These are phyloP conservation scores for Coemansia sp. DNA, from an alignment of 192 early-diverging fungal species.

Conservation along the genomic window DNA sequence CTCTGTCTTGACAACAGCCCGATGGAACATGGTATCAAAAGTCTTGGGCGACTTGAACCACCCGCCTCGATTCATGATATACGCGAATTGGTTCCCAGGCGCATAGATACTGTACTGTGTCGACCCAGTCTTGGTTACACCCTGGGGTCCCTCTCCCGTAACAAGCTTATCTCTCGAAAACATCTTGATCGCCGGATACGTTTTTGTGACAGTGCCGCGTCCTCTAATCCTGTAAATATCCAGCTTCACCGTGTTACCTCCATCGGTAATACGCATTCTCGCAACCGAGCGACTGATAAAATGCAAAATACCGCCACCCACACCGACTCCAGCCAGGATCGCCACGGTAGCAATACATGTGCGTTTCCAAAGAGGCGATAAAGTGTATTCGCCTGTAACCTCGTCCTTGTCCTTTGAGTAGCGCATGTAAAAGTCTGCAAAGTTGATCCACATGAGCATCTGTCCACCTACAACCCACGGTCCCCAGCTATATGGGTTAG, in stretches of 20 bases:
- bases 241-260: slow-evolving; percentile 22
- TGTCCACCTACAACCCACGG: slow-evolving; percentile 44
- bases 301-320: slow-evolving; percentile 36
- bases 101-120: slow-evolving; percentile 37
- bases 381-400: slow-evolving; percentile 25
- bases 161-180: slow-evolving; percentile 31
- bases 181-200: slow-evolving; percentile 17
- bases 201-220: slow-evolving; percentile 3
- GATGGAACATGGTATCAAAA: slow-evolving; percentile 35
- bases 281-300: slow-evolving; percentile 38
- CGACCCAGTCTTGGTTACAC: slow-evolving; percentile 20
- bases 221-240: slow-evolving; percentile 32
- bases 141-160: slow-evolving; percentile 23
- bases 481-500: slow-evolving; percentile 35
- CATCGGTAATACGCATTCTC: slow-evolving; percentile 18
- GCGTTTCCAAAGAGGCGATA: slow-evolving; percentile 35
- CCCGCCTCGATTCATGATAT: slow-evolving; percentile 38
- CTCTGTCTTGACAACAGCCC: slow-evolving; percentile 1
- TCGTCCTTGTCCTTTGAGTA: slow-evolving; percentile 39
- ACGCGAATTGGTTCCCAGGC: slow-evolving; percentile 17
- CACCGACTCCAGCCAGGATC: slow-evolving; percentile 19
- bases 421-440: slow-evolving; percentile 50
- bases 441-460: slow-evolving; percentile 44
- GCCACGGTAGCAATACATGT: slow-evolving; percentile 25
- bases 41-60: slow-evolving; percentile 23